Percentiles rank a stretch among this genome's conserved stretches.
phyloP scores from a whole-genome alignment of 345 rosid genomes.

The Noccaea caerulescens region DNA sequence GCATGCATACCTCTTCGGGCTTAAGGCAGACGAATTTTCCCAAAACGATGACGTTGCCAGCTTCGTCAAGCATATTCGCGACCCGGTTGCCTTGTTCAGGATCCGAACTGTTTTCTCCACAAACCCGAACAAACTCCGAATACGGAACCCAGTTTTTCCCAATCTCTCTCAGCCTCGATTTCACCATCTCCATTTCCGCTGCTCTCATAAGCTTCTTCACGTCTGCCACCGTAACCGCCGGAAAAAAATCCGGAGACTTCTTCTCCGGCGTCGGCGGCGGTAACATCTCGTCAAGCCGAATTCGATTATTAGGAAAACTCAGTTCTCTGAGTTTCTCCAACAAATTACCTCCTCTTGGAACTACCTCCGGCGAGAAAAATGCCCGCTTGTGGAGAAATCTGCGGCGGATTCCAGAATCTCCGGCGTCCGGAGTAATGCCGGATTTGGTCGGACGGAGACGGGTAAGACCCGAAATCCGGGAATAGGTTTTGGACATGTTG shows the following conservation, averaged over 20 bases:
- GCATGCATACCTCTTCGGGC: slow-evolving; percentile 73
- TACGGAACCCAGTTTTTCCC: slow-evolving; percentile 64
- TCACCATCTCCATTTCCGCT: slow-evolving; percentile 75
- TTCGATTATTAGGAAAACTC: slow-evolving; percentile 57
- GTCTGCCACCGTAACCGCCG: slow-evolving; percentile 62
- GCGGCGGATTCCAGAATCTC: slow-evolving; percentile 65
- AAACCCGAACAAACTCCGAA: slow-evolving; percentile 66
- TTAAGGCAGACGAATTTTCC: slow-evolving; percentile 68
- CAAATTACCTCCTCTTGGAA: slow-evolving; percentile 50
- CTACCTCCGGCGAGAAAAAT: slow-evolving; percentile 48
- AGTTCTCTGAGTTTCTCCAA: slow-evolving; percentile 61
- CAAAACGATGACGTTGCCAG: slow-evolving; percentile 76
- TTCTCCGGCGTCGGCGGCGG: slow-evolving; percentile 45
- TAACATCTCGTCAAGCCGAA: slow-evolving; percentile 59
- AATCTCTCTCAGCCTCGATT: slow-evolving; percentile 62
- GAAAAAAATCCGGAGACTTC: slow-evolving; percentile 20
- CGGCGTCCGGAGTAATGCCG: slow-evolving; percentile 59
- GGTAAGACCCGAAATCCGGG: slow-evolving; percentile 43
- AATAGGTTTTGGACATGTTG: slow-evolving; percentile 56
- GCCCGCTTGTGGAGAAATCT: slow-evolving; percentile 71
- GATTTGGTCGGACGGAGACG: slow-evolving; percentile 47
- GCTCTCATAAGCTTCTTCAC: slow-evolving; percentile 80
- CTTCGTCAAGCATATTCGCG: slow-evolving; percentile 78
- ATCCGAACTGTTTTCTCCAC: slow-evolving; percentile 66
- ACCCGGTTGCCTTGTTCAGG: slow-evolving; percentile 57